Evolutionary conservation across 2,329 filamentous ascomycete genomes (phyloP).

Genomic region (Trichoderma pleuroti): DNA sequence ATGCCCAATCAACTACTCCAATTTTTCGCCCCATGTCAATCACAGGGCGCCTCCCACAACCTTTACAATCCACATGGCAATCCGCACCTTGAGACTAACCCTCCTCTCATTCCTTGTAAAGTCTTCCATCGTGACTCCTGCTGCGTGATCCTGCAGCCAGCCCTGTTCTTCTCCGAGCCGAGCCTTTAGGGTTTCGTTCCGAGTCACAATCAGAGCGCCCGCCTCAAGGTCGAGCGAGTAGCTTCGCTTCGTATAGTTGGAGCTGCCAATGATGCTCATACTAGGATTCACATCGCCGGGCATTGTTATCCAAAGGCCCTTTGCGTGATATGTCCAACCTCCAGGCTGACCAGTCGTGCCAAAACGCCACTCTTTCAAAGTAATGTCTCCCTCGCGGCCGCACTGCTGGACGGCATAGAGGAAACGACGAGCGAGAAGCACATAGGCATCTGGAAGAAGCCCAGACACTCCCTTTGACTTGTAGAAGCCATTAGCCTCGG

Average conservation of each 20-base stretch:
- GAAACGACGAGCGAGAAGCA: slow-evolving; percentile 79
- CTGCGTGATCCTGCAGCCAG: slow-evolving; percentile 74
- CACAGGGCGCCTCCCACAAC: slow-evolving; percentile 83
- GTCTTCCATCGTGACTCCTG: slow-evolving; percentile 67
- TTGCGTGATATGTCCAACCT: slow-evolving; percentile 98
- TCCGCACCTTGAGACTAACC: slow-evolving; percentile 77
- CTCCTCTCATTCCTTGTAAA: slow-evolving; percentile 77
- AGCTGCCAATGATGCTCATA: slow-evolving; percentile 82
- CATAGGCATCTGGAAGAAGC: slow-evolving; percentile 88
- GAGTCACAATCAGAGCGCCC: slow-evolving; percentile 80
- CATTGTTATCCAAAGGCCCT: slow-evolving; percentile 86
- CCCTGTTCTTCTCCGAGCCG: slow-evolving; percentile 75
- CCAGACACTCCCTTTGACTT: slow-evolving; percentile 82
- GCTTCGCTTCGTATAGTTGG: slow-evolving; percentile 92
- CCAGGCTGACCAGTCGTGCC: slow-evolving; percentile 76
- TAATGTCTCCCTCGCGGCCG: slow-evolving; percentile 54
- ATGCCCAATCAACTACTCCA: neutral
- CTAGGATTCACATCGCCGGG: slow-evolving; percentile 63
- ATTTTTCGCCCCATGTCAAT: slow-evolving; percentile 16
- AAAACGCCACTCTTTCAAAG: slow-evolving; percentile 81
- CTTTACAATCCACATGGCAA: slow-evolving; percentile 92
- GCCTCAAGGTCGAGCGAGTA: slow-evolving; percentile 91
- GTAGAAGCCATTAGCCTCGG: slow-evolving; percentile 94
- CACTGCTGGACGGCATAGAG: slow-evolving; percentile 54
- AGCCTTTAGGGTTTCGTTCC: slow-evolving; percentile 65